These are phyloP conservation scores for Oropetium thomaeum DNA, from an alignment of 176 grass and related monocot genomes.

Conservation along the genomic window DNA sequence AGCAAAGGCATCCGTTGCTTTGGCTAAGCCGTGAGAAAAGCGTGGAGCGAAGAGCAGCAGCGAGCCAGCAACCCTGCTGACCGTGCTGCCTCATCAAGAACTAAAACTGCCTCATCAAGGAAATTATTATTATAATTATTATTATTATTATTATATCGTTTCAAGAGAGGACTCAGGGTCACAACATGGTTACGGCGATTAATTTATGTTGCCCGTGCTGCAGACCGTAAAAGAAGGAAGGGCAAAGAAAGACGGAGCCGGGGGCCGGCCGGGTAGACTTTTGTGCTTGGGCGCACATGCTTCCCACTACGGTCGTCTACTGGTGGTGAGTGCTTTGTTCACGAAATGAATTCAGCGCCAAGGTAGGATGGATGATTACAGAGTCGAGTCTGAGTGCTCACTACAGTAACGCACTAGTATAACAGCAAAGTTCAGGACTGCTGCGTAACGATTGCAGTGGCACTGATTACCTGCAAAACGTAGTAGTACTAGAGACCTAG, in stretches of 20 bases:
- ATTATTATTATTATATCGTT: no score
- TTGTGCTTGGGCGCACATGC: constrained; percentile 12
- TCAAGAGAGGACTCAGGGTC: not conserved
- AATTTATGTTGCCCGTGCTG: not conserved
- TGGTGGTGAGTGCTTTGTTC: no score
- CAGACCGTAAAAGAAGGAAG: not conserved
- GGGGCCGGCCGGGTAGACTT: not conserved
- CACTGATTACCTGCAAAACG: not conserved
- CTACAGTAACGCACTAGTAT: no score
- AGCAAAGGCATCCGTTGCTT: not conserved
- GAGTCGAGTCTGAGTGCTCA: no score
- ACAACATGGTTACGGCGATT: not conserved
- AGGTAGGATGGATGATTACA: no score
- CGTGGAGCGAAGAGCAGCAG: not conserved
- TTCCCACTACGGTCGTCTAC: not conserved
- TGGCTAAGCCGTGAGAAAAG: no score
- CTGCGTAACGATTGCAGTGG: not conserved
- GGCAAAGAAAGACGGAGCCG: not conserved
- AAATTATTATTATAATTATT: no score
- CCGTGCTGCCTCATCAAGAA: not conserved
- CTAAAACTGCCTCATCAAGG: not conserved
- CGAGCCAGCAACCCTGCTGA: not conserved
- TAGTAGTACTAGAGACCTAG: no score
- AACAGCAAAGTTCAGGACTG: no score
- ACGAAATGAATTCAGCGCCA: no score